These are phyloP conservation scores for Prunus fruticosa DNA, from an alignment of 306 rosid species.

Conservation along the genomic window DNA sequence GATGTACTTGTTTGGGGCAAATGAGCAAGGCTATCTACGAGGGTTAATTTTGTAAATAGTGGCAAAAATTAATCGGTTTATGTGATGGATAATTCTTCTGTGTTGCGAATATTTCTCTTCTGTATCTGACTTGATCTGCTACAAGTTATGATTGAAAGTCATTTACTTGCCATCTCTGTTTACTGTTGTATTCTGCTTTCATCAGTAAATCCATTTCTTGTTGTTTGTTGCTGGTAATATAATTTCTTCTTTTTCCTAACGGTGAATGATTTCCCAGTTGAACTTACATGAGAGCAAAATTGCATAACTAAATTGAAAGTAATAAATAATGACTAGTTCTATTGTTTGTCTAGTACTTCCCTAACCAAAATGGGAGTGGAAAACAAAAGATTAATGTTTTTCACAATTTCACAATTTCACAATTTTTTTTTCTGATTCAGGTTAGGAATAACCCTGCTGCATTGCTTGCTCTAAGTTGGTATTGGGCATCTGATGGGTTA, in stretches of 20 bases:
- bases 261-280: neutral
- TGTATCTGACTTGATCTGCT: no score
- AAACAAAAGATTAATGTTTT: neutral
- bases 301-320: neutral
- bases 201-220: neutral
- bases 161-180: neutral
- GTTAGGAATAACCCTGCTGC: conserved; percentile 87
- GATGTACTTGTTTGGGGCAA: neutral
- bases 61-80: no score
- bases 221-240: neutral
- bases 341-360: neutral
- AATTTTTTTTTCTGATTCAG: conserved; percentile 42
- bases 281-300: neutral
- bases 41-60: neutral
- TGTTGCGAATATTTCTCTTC: neutral
- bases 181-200: neutral
- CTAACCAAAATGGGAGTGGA: neutral
- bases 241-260: neutral
- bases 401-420: no score
- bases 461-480: conserved; percentile 90
- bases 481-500: conserved; percentile 94
- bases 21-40: neutral
- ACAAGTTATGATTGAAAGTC: neutral
- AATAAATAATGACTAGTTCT: neutral
- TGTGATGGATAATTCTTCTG: neutral